Base-by-base conservation (phyloP, 768 basidiomycete species). In the Flagelloscypha sp. region DNA sequence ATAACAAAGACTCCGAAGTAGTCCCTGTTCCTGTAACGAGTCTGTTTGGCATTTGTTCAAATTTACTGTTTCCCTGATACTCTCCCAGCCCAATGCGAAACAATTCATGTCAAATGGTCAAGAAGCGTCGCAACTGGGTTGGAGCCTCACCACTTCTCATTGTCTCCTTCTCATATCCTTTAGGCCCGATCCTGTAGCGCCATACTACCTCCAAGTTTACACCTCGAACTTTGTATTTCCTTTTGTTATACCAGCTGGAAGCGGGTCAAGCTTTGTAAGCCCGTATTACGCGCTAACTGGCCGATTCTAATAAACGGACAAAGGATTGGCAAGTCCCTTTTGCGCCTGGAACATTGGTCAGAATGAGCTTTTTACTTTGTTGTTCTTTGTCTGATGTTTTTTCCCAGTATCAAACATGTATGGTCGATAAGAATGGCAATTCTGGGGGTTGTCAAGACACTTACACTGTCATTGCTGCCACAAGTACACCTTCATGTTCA, bases 271-370 rank as follows among this genome's bases (percentile, higher is more conserved):
- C 36, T 73, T 66, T 49, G 76, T 79, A 45, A 7, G 74, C 59
- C 18, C 12, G 24, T 30, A 10, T 30, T 4, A 35, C 19, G 31
- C 32, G n/a, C 17, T 34, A 13, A 18, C 22, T n/a, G 10, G 15
- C 15, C 6, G 4, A 16, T 4, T 19, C 22, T 17, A 30, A 27
- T 25, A 36, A 15, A 34, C 35, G n/a, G 29, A 6, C 22, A 7
- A 43, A 78, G 76, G 68, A 77, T 45, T 77, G 71, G 67, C 48
- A 58, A 16, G 72, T 79, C 23, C 76, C 77, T 2, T 80, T 74
- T 43, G 53, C 58, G 4, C 76, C 76, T 1, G 75, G 69, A 5
- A 78, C 77, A 19, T 57, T 63, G 53, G 73, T 74, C 37, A 42
- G 61, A 47, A 13, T 21, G 17, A 30, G 6, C 8, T 10, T 18